Evolutionary conservation across 108 stramenopile species (phyloP).

Genomic region (Cyclotella distinguenda): DNA sequence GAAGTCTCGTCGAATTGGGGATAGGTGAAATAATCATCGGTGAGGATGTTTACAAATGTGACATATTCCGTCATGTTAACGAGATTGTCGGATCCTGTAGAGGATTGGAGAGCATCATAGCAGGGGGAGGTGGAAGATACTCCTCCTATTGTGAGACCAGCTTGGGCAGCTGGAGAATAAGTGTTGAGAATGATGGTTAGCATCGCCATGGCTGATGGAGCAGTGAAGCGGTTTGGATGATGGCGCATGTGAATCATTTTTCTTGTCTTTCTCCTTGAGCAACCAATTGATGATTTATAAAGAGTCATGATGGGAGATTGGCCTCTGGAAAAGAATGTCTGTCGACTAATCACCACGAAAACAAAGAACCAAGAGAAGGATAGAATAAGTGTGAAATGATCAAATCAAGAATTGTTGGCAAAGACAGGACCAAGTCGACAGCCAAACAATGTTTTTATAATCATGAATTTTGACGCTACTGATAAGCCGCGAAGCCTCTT

Average conservation of each 20-base stretch:
- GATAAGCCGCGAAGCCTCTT: no score
- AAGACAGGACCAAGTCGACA: no score
- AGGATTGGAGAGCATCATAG: slow-evolving; percentile 15
- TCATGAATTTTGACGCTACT: no score
- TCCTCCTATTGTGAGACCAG: slow-evolving; percentile 14
- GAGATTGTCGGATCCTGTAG: slow-evolving; percentile 4
- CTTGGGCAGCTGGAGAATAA: not conserved
- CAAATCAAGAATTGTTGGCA: no score
- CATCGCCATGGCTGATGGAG: no score
- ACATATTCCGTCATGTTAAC: slow-evolving; percentile 30
- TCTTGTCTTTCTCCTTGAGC: no score
- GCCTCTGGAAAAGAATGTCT: not conserved
- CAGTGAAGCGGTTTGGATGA: no score
- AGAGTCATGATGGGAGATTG: not conserved
- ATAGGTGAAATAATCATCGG: slow-evolving; percentile 16
- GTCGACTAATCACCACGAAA: no score
- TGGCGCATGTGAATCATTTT: no score
- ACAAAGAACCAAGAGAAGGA: no score
- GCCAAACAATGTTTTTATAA: no score
- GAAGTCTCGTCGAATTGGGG: slow-evolving; percentile 3
- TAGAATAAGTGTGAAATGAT: no score
- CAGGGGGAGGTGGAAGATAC: slow-evolving; percentile 19
- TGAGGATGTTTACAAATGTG: slow-evolving; percentile 23
- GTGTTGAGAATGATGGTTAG: not conserved
- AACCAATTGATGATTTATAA: not conserved